Conservation (phyloP, 2,329 filamentous ascomycete species). For the Chalaropsis thielavioides region DNA sequence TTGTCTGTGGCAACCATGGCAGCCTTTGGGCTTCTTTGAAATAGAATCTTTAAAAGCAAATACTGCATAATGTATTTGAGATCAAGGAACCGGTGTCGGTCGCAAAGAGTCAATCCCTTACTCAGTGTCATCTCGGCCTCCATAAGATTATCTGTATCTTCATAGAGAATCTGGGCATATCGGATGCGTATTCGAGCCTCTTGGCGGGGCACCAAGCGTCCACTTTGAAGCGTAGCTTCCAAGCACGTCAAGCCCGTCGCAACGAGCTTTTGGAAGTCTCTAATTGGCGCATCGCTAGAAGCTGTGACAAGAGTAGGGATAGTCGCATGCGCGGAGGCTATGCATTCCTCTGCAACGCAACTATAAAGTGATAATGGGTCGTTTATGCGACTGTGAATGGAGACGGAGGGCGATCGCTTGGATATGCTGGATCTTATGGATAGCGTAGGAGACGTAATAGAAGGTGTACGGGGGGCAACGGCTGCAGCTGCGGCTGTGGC, state of each 20-base stretch:
- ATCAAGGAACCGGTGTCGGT: conserved; percentile 40
- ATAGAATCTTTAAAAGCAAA: conserved; percentile 53
- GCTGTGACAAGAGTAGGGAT: conserved; percentile 35
- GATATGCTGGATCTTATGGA: conserved; percentile 29
- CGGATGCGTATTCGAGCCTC: conserved; percentile 56
- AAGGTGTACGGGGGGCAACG: conserved; percentile 23
- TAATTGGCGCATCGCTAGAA: conserved; percentile 32
- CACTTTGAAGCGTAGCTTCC: conserved; percentile 50
- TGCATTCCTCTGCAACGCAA: conserved; percentile 62
- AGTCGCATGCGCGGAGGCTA: conserved; percentile 44
- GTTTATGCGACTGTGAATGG: conserved; percentile 29
- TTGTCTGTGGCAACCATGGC: conserved; percentile 58
- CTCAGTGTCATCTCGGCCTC: conserved; percentile 58
- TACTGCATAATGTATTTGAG: conserved; percentile 68
- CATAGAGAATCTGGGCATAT: conserved; percentile 55
- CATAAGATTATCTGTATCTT: conserved; percentile 63
- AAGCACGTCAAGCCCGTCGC: conserved; percentile 59
- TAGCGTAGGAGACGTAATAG: conserved; percentile 30
- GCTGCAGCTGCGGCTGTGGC: too few relatives aligned
- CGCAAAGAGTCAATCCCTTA: conserved; percentile 56
- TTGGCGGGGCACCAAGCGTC: conserved; percentile 44
- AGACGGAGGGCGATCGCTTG: conserved; percentile 30
- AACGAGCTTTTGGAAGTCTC: conserved; percentile 55
- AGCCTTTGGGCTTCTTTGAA: conserved; percentile 55
- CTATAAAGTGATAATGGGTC: conserved; percentile 48